phyloP scores from a whole-genome alignment of 495 filamentous ascomycete genomes.

The Tetracladium setigerum region DNA sequence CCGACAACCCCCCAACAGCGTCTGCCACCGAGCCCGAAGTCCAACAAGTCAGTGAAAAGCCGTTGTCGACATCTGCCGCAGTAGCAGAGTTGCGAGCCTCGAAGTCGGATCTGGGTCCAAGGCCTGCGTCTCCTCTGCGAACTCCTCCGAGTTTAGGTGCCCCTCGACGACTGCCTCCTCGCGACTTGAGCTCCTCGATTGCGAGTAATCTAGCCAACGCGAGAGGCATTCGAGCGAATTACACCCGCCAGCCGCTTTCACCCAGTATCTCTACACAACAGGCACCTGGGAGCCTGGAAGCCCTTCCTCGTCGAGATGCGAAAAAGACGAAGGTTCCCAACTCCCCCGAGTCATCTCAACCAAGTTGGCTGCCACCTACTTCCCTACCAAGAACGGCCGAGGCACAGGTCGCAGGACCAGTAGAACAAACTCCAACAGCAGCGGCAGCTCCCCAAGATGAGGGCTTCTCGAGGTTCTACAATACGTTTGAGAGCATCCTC shows the following conservation, averaged over 20 bases:
- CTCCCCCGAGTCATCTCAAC: slow-evolving; percentile 27
- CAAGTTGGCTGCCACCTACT: slow-evolving; percentile 35
- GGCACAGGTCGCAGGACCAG: slow-evolving; percentile 16
- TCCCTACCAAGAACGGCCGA: slow-evolving; percentile 20
- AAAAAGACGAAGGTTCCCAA: slow-evolving; percentile 30
- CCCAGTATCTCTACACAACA: slow-evolving; percentile 69
- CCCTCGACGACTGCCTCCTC: slow-evolving; percentile 44
- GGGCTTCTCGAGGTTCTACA: slow-evolving; percentile 83
- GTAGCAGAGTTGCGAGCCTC: slow-evolving; percentile 22
- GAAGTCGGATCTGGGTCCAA: slow-evolving; percentile 23
- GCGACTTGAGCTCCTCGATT: slow-evolving; percentile 74
- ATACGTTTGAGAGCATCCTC: slow-evolving; percentile 75
- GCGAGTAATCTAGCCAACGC: slow-evolving; percentile 87
- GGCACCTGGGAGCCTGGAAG: slow-evolving; percentile 63
- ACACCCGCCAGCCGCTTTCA: slow-evolving; percentile 52
- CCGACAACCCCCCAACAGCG: slow-evolving; percentile 44
- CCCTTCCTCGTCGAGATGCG: slow-evolving; percentile 41
- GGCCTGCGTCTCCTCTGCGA: slow-evolving; percentile 35
- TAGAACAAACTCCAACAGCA: slow-evolving; percentile 17
- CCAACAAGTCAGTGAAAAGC: slow-evolving; percentile 22
- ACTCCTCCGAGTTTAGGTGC: slow-evolving; percentile 27
- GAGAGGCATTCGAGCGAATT: slow-evolving; percentile 70
- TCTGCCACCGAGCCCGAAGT: slow-evolving; percentile 14
- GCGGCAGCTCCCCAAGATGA: slow-evolving; percentile 50
- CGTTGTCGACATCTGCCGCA: slow-evolving; percentile 18